phyloP scores from a whole-genome alignment of 2,329 filamentous ascomycete species.

The Pseudocercospora fijiensis region DNA sequence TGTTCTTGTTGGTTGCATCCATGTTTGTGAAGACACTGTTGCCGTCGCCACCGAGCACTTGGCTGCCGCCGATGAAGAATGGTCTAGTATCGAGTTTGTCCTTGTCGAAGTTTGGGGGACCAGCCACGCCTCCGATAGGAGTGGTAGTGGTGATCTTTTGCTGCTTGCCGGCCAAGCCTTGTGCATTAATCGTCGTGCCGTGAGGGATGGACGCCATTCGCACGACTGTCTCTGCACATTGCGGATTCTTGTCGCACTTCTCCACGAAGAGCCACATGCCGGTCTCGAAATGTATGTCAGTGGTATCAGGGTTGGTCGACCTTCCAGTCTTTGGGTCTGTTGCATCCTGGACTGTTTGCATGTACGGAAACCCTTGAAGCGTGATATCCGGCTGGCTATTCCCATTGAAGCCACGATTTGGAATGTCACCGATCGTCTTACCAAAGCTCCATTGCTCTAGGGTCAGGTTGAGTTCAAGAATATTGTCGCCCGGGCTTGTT shows the following conservation, averaged over 20 bases:
- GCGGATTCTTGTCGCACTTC: neutral
- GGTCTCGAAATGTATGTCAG: constrained; percentile 45
- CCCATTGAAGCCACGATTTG: constrained; percentile 44
- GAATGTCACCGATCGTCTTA: constrained; percentile 37
- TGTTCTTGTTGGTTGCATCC: constrained; percentile 18
- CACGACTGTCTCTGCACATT: constrained; percentile 30
- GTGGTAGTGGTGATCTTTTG: constrained; percentile 13
- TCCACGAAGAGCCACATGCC: constrained; percentile 44
- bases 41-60: neutral
- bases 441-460: constrained; percentile 40
- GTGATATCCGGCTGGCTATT: constrained; percentile 33
- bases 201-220: constrained; percentile 49
- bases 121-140: constrained; percentile 16
- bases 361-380: constrained; percentile 42
- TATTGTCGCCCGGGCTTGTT: constrained; percentile 29
- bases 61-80: constrained; percentile 16
- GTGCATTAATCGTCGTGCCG: constrained; percentile 47
- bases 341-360: constrained; percentile 41
- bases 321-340: constrained; percentile 32
- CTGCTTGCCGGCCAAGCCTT: constrained; percentile 30
- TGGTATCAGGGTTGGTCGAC: constrained; percentile 25
- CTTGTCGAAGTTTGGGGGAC: constrained; percentile 19
- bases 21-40: constrained; percentile 10
- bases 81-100: constrained; percentile 34
- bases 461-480: constrained; percentile 45